Evolutionary conservation across 2,329 filamentous ascomycete genomes (phyloP).

Genomic region (Paecilomyces dactylethromorphus): DNA sequence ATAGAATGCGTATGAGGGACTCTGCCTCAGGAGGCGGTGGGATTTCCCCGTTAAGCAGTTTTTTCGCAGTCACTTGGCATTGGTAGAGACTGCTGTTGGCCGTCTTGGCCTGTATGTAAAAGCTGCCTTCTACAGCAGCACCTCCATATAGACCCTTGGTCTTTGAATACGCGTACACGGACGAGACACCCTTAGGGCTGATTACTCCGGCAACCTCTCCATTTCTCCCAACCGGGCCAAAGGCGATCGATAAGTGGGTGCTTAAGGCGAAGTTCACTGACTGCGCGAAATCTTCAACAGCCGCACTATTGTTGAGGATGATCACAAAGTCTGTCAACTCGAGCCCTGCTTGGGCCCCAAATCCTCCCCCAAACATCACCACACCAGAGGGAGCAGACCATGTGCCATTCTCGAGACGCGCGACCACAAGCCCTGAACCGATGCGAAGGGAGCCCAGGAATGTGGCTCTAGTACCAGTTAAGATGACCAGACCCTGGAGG

Average conservation of each 20-base stretch:
- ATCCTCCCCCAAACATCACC: slow-evolving; percentile 13
- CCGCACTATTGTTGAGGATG: slow-evolving; percentile 73
- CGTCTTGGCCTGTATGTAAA: slow-evolving; percentile 77
- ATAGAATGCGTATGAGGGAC: slow-evolving; percentile 68
- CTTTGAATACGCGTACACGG: slow-evolving; percentile 83
- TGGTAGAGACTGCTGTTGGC: slow-evolving; percentile 86
- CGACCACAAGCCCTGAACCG: slow-evolving; percentile 17
- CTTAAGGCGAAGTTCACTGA: slow-evolving; percentile 75
- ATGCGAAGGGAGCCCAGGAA: slow-evolving; percentile 17
- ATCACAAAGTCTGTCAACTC: slow-evolving; percentile 61
- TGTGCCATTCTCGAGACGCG: slow-evolving; percentile 17
- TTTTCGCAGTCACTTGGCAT: slow-evolving; percentile 62
- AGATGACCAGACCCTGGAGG: slow-evolving; percentile 14
- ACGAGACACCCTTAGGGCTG: slow-evolving; percentile 70
- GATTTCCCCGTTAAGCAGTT: slow-evolving; percentile 66
- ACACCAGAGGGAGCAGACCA: slow-evolving; percentile 21
- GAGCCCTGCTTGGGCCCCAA: slow-evolving; percentile 18
- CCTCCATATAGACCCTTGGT: slow-evolving; percentile 85
- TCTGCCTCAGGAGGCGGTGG: slow-evolving; percentile 66
- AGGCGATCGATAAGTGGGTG: slow-evolving; percentile 80
- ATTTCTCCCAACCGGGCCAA: slow-evolving; percentile 76
- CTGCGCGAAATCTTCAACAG: slow-evolving; percentile 80
- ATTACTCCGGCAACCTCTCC: slow-evolving; percentile 81
- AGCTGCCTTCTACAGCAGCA: slow-evolving; percentile 75
- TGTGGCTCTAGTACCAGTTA: slow-evolving; percentile 17